Evolutionary conservation across 139 green algal genomes (phyloP).

Genomic region (Mychonastes homosphaera): DNA sequence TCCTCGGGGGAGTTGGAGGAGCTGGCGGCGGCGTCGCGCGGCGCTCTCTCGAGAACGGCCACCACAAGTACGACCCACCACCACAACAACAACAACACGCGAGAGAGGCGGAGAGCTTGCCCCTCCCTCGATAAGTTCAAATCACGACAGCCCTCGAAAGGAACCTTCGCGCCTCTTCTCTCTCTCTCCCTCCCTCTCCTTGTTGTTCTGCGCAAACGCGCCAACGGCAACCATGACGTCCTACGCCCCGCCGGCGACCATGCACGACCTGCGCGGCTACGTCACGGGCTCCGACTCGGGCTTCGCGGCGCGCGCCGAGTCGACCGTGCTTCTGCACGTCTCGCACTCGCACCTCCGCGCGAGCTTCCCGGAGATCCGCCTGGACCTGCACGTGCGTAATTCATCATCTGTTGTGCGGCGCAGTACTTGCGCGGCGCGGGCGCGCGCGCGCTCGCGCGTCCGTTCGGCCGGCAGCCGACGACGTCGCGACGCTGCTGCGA

Average conservation of each 20-base stretch:
- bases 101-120: too few species aligned
- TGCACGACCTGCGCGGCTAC: slow-evolving; percentile 48
- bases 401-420: neutral
- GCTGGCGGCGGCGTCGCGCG: too few species aligned
- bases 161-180: too few species aligned
- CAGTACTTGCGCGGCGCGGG: neutral
- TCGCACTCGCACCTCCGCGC: slow-evolving; percentile 88
- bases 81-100: too few species aligned
- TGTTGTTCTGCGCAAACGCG: too few species aligned
- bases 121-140: too few species aligned
- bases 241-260: slow-evolving; percentile 16
- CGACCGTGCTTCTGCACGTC: slow-evolving; percentile 76
- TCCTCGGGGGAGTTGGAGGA: slow-evolving; percentile 51
- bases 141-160: too few species aligned
- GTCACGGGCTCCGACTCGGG: slow-evolving; percentile 28
- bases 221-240: slow-evolving; percentile 11
- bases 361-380: slow-evolving; percentile 83
- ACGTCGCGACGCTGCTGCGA: too few species aligned
- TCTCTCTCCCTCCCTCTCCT: too few species aligned
- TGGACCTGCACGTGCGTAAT: slow-evolving; percentile 74
- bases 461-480: neutral
- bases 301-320: slow-evolving; percentile 54
- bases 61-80: too few species aligned
- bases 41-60: too few species aligned
- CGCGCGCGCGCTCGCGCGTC: neutral